These are phyloP conservation scores for Spinacia oleracea DNA, from an alignment of 179 eudicot species.

Conservation along the genomic window DNA sequence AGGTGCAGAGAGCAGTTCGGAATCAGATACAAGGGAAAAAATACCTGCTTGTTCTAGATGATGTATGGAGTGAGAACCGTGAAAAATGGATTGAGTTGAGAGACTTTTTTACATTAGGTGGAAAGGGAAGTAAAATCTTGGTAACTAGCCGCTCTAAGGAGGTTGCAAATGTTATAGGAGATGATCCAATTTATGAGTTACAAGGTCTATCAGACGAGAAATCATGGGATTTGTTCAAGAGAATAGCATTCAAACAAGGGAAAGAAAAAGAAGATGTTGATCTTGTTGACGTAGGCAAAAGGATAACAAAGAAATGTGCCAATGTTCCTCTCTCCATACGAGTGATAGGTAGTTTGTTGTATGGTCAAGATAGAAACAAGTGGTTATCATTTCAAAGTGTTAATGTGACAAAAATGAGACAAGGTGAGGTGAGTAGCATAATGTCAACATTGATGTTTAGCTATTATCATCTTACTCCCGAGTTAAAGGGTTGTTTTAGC, in stretches of 20 bases:
- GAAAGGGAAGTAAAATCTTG: constrained; percentile 17
- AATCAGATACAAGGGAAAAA: constrained; percentile 11
- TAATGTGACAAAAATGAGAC: neutral
- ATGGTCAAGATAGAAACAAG: neutral
- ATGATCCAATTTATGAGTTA: neutral
- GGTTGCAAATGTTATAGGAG: constrained; percentile 15
- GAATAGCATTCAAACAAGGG: constrained; percentile 12
- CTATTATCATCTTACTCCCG: neutral
- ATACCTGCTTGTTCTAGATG: constrained; percentile 40
- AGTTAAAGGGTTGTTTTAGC: constrained; percentile 18
- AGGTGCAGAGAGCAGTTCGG: neutral
- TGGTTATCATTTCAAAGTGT: constrained; percentile 8
- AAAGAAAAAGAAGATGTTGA: neutral
- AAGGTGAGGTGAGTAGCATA: neutral
- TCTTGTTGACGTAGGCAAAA: constrained; percentile 12
- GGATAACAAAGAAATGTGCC: constrained; percentile 14
- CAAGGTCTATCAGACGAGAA: constrained; percentile 13
- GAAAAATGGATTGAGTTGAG: constrained; percentile 12
- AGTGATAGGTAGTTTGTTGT: neutral
- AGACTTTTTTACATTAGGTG: neutral
- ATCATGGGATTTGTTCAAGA: constrained; percentile 18
- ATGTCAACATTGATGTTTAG: neutral
- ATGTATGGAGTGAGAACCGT: constrained; percentile 27
- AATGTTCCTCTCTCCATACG: neutral
- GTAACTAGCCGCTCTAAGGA: constrained; percentile 13